Evolutionary conservation across 2,329 filamentous ascomycete genomes (phyloP), one percentile per base, ranked within the genome.

Genomic region (Aspergillus aculeatinus): DNA sequence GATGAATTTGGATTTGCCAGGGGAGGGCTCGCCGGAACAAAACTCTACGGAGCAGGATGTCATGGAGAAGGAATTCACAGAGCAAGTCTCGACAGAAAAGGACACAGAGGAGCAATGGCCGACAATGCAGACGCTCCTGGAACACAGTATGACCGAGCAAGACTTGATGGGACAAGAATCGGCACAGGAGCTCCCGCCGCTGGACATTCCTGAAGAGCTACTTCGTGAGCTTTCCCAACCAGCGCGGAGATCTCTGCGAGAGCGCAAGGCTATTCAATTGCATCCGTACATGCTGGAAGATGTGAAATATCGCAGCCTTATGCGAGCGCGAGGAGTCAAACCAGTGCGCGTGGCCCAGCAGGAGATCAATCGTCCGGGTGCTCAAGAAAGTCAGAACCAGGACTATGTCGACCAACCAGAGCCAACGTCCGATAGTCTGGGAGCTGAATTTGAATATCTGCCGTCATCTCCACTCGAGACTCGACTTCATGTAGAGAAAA

Each of bases 281-380:
- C 78, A 82, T 62, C 80, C 80, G 2, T 82, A 82, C 59, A 67
- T 76, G 0, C 64, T 81, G 16, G 80, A 82, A 62, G 71, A 76
- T 60, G 78, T 78, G 7, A 75, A 74, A 57, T 82, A 82, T 62
- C 71, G 73, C 49, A 71, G 65, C 35, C 73, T 73, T 48, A 71
- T 80, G 67, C 76, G 72, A 55, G 72, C 71, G 42, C 65, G 78
- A 53, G 80, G 80, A 2, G 50, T 81, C 9, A 76, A 73, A 55
- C 79, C 80, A 12, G 67, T 82, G 14, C 76, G 74, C 19, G 68
- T 76, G 35, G 55, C 66, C 63, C 57, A 67, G 53, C 53, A 61
- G 19, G 57, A 68, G 51, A 23, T 25, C 33, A 57, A 55, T 31
- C 58, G 55, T 42, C 55, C 58, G 50, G 50, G 64, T 16, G 68